These are phyloP conservation scores for Epichloe amarillans DNA, from an alignment of 2,329 filamentous ascomycete genomes.

Conservation along the genomic window DNA sequence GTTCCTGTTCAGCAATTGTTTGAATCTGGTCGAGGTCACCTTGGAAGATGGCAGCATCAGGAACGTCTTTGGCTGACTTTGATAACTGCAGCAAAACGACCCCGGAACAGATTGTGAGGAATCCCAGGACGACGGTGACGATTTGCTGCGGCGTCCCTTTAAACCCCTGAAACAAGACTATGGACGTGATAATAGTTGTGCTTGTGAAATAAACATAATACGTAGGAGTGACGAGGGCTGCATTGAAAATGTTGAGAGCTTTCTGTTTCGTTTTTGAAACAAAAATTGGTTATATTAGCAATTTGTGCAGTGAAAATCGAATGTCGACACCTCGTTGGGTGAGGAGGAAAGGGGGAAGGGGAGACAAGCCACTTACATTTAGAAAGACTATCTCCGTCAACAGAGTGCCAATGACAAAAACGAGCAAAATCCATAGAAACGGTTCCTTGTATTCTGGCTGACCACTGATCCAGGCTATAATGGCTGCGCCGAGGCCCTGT, in stretches of 20 bases:
- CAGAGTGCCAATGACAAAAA: conserved; percentile 81
- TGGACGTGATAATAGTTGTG: conserved; percentile 86
- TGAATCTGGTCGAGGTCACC: conserved; percentile 92
- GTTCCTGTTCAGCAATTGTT: conserved; percentile 86
- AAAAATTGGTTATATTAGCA: background rate
- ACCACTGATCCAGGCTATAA: conserved; percentile 73
- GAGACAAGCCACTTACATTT: conserved; percentile 51
- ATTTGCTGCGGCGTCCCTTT: conserved; percentile 74
- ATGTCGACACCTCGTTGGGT: too few species aligned
- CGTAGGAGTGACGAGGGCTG: conserved; percentile 89
- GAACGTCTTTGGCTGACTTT: conserved; percentile 94
- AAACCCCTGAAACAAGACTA: conserved; percentile 86
- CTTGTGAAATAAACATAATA: conserved; percentile 99
- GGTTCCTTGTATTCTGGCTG: conserved; percentile 88
- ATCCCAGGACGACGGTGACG: conserved; percentile 81
- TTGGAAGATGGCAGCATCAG: conserved; percentile 80
- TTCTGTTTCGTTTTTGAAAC: conserved; percentile 48
- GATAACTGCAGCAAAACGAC: conserved; percentile 91
- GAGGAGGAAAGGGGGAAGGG: too few species aligned
- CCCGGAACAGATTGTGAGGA: conserved; percentile 84
- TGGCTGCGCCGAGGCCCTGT: conserved; percentile 81
- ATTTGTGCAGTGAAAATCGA: background rate
- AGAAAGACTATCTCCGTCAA: conserved; percentile 90
- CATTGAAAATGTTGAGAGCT: conserved; percentile 95
- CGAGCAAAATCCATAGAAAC: conserved; percentile 86